phyloP scores from a whole-genome alignment of 148 eudicot genomes.

The Selenicereus undatus region DNA sequence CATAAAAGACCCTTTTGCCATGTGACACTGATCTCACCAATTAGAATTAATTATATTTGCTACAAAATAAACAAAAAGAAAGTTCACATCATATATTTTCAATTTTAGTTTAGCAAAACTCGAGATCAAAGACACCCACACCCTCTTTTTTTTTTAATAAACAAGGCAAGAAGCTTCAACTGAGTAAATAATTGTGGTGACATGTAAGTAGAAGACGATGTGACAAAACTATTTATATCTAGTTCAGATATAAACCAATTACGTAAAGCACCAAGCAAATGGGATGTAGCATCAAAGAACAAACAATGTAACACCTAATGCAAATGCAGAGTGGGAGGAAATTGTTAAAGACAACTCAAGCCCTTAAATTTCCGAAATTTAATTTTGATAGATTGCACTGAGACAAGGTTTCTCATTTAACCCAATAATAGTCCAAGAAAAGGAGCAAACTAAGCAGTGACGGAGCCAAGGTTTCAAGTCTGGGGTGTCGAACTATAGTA shows the following conservation, averaged over 20 bases:
- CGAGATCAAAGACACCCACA: not conserved
- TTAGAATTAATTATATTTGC: not conserved
- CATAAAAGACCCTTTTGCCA: not conserved
- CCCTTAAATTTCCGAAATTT: not conserved
- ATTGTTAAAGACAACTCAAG: not conserved
- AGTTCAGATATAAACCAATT: not conserved
- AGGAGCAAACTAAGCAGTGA: not conserved
- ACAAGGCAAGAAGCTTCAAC: not conserved
- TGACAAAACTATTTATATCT: not conserved
- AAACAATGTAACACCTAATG: not conserved
- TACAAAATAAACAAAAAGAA: not conserved
- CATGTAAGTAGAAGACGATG: not conserved
- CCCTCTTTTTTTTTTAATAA: too few species aligned
- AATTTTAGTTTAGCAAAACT: not conserved
- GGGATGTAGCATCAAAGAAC: too few species aligned
- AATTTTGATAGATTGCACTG: not conserved
- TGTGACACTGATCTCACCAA: not conserved
- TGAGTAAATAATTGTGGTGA: not conserved
- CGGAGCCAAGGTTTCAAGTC: too few species aligned
- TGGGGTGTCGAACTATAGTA: too few species aligned
- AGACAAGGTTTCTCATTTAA: not conserved
- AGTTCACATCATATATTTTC: not conserved
- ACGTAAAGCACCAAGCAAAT: not conserved
- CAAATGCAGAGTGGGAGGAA: not conserved
- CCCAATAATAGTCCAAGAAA: not conserved